Evolutionary conservation across 2,329 filamentous ascomycete genomes (phyloP).

Genomic region (Hymenoscyphus infarciens): DNA sequence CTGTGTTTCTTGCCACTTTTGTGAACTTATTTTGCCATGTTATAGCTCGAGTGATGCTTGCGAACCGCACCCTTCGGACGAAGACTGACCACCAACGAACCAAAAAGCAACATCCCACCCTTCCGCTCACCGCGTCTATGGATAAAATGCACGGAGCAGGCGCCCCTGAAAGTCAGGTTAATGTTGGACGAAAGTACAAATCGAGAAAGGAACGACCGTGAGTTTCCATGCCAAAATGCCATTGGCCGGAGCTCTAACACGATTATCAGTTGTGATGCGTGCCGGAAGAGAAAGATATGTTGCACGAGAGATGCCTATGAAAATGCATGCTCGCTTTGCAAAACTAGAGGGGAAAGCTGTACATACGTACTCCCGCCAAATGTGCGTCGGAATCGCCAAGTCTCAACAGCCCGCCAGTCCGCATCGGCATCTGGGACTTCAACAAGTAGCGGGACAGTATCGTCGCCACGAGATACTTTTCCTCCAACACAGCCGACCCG

Average conservation of each 20-base stretch:
- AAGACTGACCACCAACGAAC: neutral
- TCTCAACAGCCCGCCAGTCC: neutral
- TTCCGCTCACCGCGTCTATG: constrained; percentile 3
- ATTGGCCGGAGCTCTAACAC: constrained; percentile 8
- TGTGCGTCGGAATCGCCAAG: constrained; percentile 22
- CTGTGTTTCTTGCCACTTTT: neutral
- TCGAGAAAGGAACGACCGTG: constrained; percentile 31
- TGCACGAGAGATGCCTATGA: constrained; percentile 29
- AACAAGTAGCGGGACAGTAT: constrained; percentile 12
- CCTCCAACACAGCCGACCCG: constrained; percentile 7
- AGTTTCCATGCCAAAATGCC: constrained; percentile 10
- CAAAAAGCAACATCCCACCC: constrained; percentile 1
- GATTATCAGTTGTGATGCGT: constrained; percentile 27
- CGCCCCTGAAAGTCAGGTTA: constrained; percentile 18
- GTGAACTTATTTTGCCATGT: neutral
- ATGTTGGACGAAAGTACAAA: constrained; percentile 29
- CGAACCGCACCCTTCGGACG: neutral
- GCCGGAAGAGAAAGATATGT: constrained; percentile 30
- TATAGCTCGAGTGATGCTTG: neutral
- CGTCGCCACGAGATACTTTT: constrained; percentile 18
- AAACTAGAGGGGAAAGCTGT: constrained; percentile 28
- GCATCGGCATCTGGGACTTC: constrained; percentile 12
- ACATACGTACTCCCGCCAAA: constrained; percentile 29
- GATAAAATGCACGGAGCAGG: neutral
- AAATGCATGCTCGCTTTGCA: constrained; percentile 27